Evolutionary conservation across 805 yeast species (phyloP).

Genomic region (Yueomyces sinensis): DNA sequence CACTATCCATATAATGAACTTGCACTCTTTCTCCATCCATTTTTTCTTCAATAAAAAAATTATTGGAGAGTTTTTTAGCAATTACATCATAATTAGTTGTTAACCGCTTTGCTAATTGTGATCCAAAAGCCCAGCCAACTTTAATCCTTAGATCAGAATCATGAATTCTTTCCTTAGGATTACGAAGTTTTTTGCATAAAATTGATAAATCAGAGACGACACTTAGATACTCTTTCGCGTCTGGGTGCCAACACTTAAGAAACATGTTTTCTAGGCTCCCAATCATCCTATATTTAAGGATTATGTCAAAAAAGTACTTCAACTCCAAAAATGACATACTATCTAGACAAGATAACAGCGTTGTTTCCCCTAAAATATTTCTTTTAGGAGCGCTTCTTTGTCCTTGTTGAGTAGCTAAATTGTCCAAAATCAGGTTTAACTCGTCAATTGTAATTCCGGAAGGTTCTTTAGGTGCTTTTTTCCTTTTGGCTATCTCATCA

Average conservation of each 20-base stretch:
- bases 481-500: conserved; percentile 31
- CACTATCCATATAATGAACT: conserved; percentile 47
- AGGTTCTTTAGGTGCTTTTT: conserved; percentile 30
- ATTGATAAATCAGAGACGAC: conserved; percentile 51
- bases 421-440: conserved; percentile 35
- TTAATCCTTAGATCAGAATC: conserved; percentile 26
- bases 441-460: conserved; percentile 30
- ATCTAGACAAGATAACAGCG: conserved; percentile 38
- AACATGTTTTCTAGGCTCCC: conserved; percentile 48
- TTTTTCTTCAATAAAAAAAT: conserved; percentile 75
- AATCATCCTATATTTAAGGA: conserved; percentile 48
- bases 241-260: conserved; percentile 61
- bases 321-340: conserved; percentile 49
- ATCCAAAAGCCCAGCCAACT: conserved; percentile 40
- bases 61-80: conserved; percentile 30
- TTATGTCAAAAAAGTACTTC: conserved; percentile 52
- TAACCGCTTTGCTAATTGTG: conserved; percentile 58
- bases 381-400: conserved; percentile 8
- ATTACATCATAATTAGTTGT: conserved; percentile 36
- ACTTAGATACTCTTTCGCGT: conserved; percentile 50
- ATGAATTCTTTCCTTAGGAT: conserved; percentile 33
- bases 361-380: conserved; percentile 14
- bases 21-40: conserved; percentile 88
- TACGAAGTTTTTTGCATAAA: conserved; percentile 45
- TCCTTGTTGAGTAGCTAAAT: conserved; percentile 24